phyloP scores from a whole-genome alignment of 495 filamentous ascomycete genomes.

The Xylaria sp. region DNA sequence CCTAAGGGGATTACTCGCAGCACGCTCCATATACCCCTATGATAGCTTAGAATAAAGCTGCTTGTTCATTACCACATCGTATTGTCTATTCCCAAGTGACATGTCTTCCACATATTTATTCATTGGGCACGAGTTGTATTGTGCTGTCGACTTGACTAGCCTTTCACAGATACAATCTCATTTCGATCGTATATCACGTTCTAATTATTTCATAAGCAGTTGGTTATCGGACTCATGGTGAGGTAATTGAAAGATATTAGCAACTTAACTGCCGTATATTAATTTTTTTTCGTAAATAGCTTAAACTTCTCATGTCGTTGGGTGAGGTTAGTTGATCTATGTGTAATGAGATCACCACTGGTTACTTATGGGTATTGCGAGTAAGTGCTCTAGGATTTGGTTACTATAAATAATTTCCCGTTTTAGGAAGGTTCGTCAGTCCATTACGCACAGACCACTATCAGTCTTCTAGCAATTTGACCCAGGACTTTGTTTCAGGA shows the following conservation, averaged over 20 bases:
- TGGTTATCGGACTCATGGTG: no score
- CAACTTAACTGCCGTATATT: no score
- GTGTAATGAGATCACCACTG: no score
- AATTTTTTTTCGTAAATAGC: no score
- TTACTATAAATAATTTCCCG: background rate
- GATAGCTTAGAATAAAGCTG: constrained; percentile 43
- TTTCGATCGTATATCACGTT: no score
- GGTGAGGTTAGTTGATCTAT: no score
- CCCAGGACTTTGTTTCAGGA: background rate
- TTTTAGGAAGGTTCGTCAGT: background rate
- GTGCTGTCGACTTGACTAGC: no score
- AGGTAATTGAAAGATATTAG: no score
- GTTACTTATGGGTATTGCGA: no score
- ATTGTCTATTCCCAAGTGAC: background rate
- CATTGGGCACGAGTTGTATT: background rate
- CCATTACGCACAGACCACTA: constrained; percentile 10
- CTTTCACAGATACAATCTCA: background rate
- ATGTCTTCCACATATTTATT: background rate
- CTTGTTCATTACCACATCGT: constrained; percentile 33
- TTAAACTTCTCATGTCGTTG: no score
- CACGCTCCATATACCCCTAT: constrained; percentile 44
- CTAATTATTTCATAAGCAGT: no score
- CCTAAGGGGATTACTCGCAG: constrained; percentile 20
- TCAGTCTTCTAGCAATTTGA: no score
- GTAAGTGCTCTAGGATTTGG: background rate